A percentile compares a stretch with the other conserved stretches of the same genome.
These are phyloP conservation scores for Xylaria bambusicola DNA, from an alignment of 495 filamentous ascomycete species.

Conservation along the genomic window DNA sequence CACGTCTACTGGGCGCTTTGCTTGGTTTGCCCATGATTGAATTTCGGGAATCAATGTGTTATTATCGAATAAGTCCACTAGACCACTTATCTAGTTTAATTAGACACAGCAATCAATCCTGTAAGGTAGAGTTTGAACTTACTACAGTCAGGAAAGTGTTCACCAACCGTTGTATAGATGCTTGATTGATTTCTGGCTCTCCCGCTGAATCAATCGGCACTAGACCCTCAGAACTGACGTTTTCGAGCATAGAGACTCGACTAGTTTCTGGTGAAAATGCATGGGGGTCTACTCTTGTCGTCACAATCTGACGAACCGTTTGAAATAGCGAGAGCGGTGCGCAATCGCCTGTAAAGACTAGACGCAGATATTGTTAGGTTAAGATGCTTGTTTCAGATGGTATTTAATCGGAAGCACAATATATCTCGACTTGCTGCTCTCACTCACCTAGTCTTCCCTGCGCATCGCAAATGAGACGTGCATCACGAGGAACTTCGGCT, in stretches of 20 bases:
- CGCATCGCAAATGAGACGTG: constrained; percentile 58
- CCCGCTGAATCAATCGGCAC: constrained; percentile 12
- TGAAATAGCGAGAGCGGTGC: constrained; percentile 69
- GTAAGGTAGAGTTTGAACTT: background rate
- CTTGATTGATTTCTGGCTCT: constrained; percentile 26
- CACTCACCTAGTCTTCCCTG: constrained; percentile 57
- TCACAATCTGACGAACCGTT: constrained; percentile 67
- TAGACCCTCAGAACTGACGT: constrained; percentile 27
- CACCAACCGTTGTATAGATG: constrained; percentile 26
- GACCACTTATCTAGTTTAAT: constrained; percentile 31
- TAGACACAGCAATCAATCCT: constrained; percentile 14
- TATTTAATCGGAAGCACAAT: no score
- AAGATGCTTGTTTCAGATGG: background rate
- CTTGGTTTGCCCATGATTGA: constrained; percentile 30
- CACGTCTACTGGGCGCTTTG: constrained; percentile 36
- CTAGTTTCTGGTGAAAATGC: constrained; percentile 66
- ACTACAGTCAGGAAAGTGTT: constrained; percentile 38
- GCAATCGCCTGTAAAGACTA: constrained; percentile 67
- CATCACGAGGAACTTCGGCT: constrained; percentile 48
- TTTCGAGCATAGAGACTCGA: constrained; percentile 66
- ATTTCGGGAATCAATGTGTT: constrained; percentile 31
- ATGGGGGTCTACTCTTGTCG: constrained; percentile 59
- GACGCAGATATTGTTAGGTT: background rate
- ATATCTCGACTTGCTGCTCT: background rate
- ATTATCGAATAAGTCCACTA: constrained; percentile 46